Conservation (phyloP, 2,329 filamentous ascomycete genomes). For the Pyricularia sp. region DNA sequence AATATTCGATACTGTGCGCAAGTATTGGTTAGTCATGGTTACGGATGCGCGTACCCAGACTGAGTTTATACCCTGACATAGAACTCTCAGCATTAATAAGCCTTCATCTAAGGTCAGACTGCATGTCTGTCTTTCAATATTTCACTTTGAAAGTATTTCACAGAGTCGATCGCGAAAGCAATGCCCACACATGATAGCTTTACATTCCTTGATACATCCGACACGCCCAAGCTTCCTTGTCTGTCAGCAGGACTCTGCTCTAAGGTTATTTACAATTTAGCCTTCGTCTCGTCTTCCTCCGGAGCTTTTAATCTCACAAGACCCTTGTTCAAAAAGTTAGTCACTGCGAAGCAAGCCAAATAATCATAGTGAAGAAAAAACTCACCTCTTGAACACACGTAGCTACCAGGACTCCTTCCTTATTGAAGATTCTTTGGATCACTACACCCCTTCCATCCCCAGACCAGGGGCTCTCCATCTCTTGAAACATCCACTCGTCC, state of each 20-base stretch:
- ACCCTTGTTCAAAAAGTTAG: background rate
- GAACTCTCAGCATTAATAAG: background rate
- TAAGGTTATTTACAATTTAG: background rate
- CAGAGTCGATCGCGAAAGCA: background rate
- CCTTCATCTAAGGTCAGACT: background rate
- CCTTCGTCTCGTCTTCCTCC: background rate
- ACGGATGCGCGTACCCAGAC: background rate
- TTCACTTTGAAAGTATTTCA: background rate
- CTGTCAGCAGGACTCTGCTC: background rate
- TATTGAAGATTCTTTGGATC: slow-evolving; percentile 58
- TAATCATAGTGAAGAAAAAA: background rate
- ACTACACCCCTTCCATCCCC: slow-evolving; percentile 68
- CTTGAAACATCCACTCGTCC: slow-evolving; percentile 67
- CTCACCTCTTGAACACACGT: slow-evolving; percentile 62
- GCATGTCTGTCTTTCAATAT: background rate
- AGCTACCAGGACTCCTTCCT: slow-evolving; percentile 59
- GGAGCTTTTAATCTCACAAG: slow-evolving; percentile 11
- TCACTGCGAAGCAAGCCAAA: background rate
- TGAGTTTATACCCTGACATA: background rate
- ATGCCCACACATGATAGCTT: background rate
- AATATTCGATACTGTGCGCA: background rate
- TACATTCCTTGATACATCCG: background rate
- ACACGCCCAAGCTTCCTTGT: background rate
- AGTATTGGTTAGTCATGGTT: background rate
- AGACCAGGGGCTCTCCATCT: slow-evolving; percentile 71